Percentiles rank a stretch among this genome's conserved stretches.
Evolutionary conservation across 1,284 basidiomycete species (phyloP).

Genomic region (Leccinum ambiguum): DNA sequence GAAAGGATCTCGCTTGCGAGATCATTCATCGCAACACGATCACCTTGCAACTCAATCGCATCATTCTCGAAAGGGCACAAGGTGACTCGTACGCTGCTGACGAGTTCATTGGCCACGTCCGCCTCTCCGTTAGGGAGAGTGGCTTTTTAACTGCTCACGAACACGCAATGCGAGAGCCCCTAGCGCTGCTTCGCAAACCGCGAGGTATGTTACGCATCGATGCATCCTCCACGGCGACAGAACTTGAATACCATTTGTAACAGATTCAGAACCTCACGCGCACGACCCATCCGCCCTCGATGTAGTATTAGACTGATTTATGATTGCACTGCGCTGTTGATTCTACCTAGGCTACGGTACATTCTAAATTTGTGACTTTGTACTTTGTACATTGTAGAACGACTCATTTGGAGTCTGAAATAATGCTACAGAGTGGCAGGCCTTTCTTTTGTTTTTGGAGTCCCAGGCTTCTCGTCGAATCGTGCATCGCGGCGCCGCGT

Average conservation of each 20-base stretch:
- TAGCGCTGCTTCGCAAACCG: not conserved
- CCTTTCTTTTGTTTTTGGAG: no score
- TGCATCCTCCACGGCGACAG: not conserved
- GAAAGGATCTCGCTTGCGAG: not conserved
- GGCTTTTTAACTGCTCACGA: not conserved
- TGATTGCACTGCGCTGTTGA: no score
- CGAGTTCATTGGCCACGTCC: not conserved
- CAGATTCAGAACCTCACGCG: not conserved
- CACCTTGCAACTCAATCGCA: conserved; percentile 2
- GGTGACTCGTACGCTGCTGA: not conserved
- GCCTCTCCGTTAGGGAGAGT: not conserved
- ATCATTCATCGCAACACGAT: conserved; percentile 2
- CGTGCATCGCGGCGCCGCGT: no score
- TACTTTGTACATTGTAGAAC: no score
- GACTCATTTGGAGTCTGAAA: no score
- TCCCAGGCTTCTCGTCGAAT: no score
- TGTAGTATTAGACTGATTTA: not conserved
- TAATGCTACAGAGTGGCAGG: no score
- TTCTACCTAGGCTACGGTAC: no score
- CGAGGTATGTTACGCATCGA: not conserved
- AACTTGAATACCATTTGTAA: not conserved
- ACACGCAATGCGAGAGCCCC: not conserved
- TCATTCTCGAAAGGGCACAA: not conserved
- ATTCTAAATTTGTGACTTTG: no score
- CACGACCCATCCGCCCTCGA: not conserved